Evolutionary conservation across 225 moss, liverwort and hornwort species (phyloP).

Genomic region (Polytrichum formosum): DNA sequence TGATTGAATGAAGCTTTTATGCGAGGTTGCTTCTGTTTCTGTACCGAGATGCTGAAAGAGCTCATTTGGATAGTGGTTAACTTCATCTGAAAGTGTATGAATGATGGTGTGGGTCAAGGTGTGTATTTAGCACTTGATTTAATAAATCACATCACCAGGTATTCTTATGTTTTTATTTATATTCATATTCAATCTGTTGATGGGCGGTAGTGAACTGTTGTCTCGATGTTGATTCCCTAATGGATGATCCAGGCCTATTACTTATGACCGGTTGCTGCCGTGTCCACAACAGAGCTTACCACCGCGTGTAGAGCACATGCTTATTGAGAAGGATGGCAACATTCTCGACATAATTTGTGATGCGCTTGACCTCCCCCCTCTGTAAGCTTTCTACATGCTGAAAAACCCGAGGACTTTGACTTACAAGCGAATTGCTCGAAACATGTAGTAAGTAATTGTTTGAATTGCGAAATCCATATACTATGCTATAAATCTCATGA

Average conservation of each 20-base stretch:
- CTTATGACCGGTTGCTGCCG: conserved; percentile 76
- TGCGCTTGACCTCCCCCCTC: conserved; percentile 70
- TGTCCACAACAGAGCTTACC: conserved; percentile 71
- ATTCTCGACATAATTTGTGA: conserved; percentile 76
- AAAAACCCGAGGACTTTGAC: neutral
- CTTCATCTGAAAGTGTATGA: neutral
- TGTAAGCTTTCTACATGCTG: conserved; percentile 50
- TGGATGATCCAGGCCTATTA: conserved; percentile 42
- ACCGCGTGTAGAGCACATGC: conserved; percentile 85
- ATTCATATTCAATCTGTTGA: neutral
- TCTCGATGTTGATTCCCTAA: conserved; percentile 5
- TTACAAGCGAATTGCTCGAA: no score
- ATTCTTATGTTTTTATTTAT: neutral
- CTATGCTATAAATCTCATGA: no score
- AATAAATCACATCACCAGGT: neutral
- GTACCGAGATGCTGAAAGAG: neutral
- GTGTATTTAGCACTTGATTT: neutral
- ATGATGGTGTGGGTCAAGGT: conserved; percentile 3
- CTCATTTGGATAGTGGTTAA: neutral
- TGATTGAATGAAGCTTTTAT: neutral
- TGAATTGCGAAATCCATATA: no score
- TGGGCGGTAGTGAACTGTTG: neutral
- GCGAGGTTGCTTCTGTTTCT: neutral
- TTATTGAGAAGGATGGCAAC: conserved; percentile 78
- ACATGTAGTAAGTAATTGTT: no score